Evolutionary conservation across 371 early-diverging fungal genomes (phyloP).

Genomic region (Aphelidium insulamus): DNA sequence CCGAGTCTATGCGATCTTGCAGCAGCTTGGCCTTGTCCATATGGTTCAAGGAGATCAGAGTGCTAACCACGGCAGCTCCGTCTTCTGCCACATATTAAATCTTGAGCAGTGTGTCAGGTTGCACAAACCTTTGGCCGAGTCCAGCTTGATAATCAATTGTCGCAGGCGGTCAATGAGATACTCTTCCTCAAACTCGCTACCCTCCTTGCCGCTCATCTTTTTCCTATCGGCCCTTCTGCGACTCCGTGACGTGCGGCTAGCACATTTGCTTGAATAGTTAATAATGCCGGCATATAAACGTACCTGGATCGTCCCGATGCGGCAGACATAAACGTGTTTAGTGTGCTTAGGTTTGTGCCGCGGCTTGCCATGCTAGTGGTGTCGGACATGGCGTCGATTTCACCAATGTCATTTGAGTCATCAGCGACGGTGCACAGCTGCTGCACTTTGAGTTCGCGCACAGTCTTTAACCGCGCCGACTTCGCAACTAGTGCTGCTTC

Average conservation of each 20-base stretch:
- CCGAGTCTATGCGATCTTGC: too few species aligned
- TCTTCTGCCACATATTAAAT: too few species aligned
- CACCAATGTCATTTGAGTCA: constrained; percentile 42
- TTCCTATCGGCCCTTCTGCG: constrained; percentile 46
- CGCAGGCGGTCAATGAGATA: constrained; percentile 57
- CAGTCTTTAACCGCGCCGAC: too few species aligned
- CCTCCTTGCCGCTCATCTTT: constrained; percentile 62
- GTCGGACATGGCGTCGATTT: constrained; percentile 84
- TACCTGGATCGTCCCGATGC: constrained; percentile 22
- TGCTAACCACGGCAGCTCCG: too few species aligned
- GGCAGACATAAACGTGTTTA: constrained; percentile 27
- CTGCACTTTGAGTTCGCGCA: too few species aligned
- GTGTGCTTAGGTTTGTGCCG: constrained; percentile 46
- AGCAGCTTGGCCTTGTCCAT: too few species aligned
- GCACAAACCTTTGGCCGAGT: too few species aligned
- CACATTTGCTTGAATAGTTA: constrained; percentile 3
- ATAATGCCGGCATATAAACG: constrained; percentile 3
- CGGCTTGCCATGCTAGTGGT: constrained; percentile 76
- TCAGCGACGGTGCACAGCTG: too few species aligned
- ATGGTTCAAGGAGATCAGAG: too few species aligned
- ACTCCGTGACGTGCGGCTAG: constrained; percentile 29
- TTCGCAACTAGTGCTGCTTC: too few species aligned
- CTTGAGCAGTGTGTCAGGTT: too few species aligned
- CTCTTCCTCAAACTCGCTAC: constrained; percentile 68
- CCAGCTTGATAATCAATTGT: too few species aligned